Evolutionary conservation across 768 basidiomycete species (phyloP).

Genomic region (Dioszegia hungarica): DNA sequence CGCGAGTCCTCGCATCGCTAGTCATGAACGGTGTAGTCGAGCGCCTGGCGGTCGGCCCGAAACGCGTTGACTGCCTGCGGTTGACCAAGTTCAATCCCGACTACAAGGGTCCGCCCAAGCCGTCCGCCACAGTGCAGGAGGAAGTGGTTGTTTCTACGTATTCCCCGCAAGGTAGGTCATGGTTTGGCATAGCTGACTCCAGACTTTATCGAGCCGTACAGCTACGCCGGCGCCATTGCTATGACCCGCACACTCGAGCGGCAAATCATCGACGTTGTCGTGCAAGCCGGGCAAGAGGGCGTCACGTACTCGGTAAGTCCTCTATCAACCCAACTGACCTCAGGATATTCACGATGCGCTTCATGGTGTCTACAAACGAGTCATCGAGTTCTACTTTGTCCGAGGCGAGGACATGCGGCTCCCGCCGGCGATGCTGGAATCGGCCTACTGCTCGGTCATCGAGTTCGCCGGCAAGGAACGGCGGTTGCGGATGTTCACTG

Average conservation of each 20-base stretch:
- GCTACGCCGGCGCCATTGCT: slow-evolving; percentile 9
- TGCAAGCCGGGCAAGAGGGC: slow-evolving; percentile 9
- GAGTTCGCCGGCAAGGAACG: slow-evolving; percentile 82
- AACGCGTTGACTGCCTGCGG: slow-evolving; percentile 21
- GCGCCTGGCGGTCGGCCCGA: slow-evolving; percentile 22
- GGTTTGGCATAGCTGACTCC: not conserved
- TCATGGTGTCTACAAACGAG: slow-evolving; percentile 17
- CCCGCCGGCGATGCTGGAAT: slow-evolving; percentile 68
- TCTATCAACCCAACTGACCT: not conserved
- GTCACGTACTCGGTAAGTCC: not conserved
- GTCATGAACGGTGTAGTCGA: slow-evolving; percentile 29
- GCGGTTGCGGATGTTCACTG: slow-evolving; percentile 75
- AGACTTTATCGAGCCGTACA: slow-evolving; percentile 10
- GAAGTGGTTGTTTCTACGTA: not conserved
- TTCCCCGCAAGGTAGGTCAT: not conserved
- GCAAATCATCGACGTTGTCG: slow-evolving; percentile 14
- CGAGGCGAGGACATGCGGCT: slow-evolving; percentile 49
- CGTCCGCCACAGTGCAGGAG: not conserved
- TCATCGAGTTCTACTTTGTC: slow-evolving; percentile 26
- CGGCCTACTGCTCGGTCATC: slow-evolving; percentile 65
- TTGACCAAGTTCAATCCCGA: slow-evolving; percentile 38
- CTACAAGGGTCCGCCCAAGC: not conserved
- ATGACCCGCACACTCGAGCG: slow-evolving; percentile 18
- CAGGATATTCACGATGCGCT: slow-evolving; percentile 24
- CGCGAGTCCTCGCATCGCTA: slow-evolving; percentile 19